phyloP scores from a whole-genome alignment of 2,329 filamentous ascomycete genomes.

The Pezicula radicicola region DNA sequence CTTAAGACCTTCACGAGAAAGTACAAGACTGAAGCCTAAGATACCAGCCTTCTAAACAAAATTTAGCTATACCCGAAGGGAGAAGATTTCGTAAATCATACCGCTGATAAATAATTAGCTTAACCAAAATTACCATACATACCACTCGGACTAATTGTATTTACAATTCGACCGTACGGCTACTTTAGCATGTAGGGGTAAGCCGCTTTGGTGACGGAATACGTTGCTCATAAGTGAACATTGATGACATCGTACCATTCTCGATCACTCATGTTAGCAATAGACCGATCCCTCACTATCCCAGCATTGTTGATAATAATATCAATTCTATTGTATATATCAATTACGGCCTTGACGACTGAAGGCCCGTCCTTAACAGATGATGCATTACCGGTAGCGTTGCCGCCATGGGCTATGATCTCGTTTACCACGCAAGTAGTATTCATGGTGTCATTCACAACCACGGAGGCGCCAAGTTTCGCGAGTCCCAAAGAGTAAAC shows the following conservation, averaged over 20 bases:
- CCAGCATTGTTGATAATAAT: constrained; percentile 95
- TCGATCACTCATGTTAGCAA: constrained; percentile 93
- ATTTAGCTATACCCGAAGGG: constrained; percentile 6
- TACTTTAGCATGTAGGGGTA: constrained; percentile 97
- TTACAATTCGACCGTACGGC: constrained; percentile 92
- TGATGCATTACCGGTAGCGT: constrained; percentile 85
- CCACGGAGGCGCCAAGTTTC: constrained; percentile 73
- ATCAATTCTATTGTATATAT: constrained; percentile 83
- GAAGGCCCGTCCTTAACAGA: constrained; percentile 85
- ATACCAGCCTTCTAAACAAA: constrained; percentile 72
- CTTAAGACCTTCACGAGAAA: constrained; percentile 91
- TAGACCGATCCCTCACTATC: constrained; percentile 49
- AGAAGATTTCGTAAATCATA: background rate
- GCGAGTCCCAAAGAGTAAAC: constrained; percentile 82
- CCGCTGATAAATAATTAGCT: constrained; percentile 78
- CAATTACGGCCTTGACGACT: constrained; percentile 85
- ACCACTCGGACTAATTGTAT: constrained; percentile 86
- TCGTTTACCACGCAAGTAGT: constrained; percentile 83
- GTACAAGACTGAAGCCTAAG: constrained; percentile 91
- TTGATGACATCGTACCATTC: constrained; percentile 92
- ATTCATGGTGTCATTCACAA: constrained; percentile 87
- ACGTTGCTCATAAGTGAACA: constrained; percentile 85
- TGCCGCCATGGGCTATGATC: constrained; percentile 80
- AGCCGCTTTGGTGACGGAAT: constrained; percentile 87
- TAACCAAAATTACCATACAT: constrained; percentile 93